Conservation (phyloP, 768 basidiomycete species). For the Auricularia heimuer region DNA sequence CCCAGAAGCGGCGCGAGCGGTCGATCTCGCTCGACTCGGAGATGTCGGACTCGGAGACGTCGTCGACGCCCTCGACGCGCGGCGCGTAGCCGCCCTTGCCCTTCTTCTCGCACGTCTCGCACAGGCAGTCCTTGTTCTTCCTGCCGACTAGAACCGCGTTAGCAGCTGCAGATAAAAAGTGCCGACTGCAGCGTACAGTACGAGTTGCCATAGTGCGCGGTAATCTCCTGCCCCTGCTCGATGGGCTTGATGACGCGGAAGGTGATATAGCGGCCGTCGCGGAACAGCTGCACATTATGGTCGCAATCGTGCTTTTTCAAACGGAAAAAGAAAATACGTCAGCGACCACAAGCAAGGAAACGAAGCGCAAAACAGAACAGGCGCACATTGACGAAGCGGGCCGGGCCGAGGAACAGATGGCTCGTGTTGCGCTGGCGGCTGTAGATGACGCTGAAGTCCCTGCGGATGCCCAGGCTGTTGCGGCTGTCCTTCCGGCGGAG, state of each 20-base stretch:
- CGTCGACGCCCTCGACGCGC: slow-evolving; percentile 44
- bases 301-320: slow-evolving; percentile 63
- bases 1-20: slow-evolving; percentile 2
- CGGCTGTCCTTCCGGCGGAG: slow-evolving; percentile 73
- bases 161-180: background rate
- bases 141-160: slow-evolving; percentile 39
- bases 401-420: slow-evolving; percentile 82
- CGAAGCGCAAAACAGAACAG: slow-evolving; percentile 1
- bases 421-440: slow-evolving; percentile 89
- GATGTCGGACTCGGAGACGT: slow-evolving; percentile 31
- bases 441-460: slow-evolving; percentile 87
- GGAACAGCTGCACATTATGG: slow-evolving; percentile 81
- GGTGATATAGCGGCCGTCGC: slow-evolving; percentile 82
- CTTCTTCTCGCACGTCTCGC: slow-evolving; percentile 76
- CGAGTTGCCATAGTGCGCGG: slow-evolving; percentile 83
- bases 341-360: background rate
- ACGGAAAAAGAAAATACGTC: too few species aligned
- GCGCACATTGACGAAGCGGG: slow-evolving; percentile 85
- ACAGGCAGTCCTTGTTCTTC: slow-evolving; percentile 67
- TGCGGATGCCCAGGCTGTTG: slow-evolving; percentile 48
- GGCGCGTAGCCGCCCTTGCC: slow-evolving; percentile 62
- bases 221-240: slow-evolving; percentile 74
- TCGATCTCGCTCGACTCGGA: slow-evolving; percentile 22
- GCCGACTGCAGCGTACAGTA: slow-evolving; percentile 54
- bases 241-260: slow-evolving; percentile 76